Conservation (phyloP, 306 rosid species). For the Astragalus membranaceus region DNA sequence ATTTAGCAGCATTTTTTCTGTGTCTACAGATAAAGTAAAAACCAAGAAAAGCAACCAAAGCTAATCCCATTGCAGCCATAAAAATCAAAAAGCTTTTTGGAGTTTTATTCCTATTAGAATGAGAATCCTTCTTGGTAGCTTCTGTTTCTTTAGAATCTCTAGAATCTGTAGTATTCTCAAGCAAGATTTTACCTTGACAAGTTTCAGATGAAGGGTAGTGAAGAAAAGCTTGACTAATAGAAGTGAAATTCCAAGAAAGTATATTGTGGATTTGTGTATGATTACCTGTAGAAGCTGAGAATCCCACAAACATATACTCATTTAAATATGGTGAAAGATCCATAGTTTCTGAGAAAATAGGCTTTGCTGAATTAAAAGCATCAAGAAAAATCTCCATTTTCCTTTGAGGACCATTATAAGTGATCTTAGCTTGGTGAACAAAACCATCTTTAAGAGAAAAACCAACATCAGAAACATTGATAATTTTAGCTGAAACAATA, state of each 20-base stretch:
- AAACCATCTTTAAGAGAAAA: slow-evolving; percentile 41
- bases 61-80: slow-evolving; percentile 35
- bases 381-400: slow-evolving; percentile 57
- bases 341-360: slow-evolving; percentile 42
- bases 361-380: slow-evolving; percentile 29
- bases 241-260: slow-evolving; percentile 66
- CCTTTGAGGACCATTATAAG: slow-evolving; percentile 47
- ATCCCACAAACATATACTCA: slow-evolving; percentile 82
- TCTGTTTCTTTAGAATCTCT: background rate
- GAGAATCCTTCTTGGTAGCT: background rate
- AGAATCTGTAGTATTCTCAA: slow-evolving; percentile 12
- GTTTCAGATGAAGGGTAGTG: slow-evolving; percentile 50
- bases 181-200: slow-evolving; percentile 49
- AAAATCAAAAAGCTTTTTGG: slow-evolving; percentile 48
- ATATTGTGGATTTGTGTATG: slow-evolving; percentile 63
- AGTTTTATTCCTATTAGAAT: slow-evolving; percentile 22
- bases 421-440: slow-evolving; percentile 41
- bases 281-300: slow-evolving; percentile 79
- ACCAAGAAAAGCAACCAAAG: slow-evolving; percentile 30
- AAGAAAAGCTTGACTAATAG: slow-evolving; percentile 61
- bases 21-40: slow-evolving; percentile 34
- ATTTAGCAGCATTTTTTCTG: slow-evolving; percentile 23
- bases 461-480: slow-evolving; percentile 56
- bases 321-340: slow-evolving; percentile 41
- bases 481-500: slow-evolving; percentile 38